Conservation (phyloP, 768 basidiomycete genomes). For the Mycena latifolia region DNA sequence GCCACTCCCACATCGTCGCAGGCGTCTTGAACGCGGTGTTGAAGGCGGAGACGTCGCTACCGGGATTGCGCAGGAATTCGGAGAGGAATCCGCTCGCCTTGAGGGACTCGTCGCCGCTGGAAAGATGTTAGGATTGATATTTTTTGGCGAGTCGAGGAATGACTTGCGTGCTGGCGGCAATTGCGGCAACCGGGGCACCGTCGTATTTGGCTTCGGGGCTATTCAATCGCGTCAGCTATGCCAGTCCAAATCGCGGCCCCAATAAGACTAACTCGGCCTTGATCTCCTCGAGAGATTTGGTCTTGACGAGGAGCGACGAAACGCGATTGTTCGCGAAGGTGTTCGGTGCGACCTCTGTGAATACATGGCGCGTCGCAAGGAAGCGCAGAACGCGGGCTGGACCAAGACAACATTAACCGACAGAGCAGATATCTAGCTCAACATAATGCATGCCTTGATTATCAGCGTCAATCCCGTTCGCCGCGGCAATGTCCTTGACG, state of each 20-base stretch:
- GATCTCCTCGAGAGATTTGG: constrained; percentile 44
- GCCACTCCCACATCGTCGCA: constrained; percentile 46
- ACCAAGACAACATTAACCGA: neutral
- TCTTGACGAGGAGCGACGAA: constrained; percentile 48
- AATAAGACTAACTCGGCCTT: constrained; percentile 44
- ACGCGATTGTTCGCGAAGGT: constrained; percentile 52
- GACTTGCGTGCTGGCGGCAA: constrained; percentile 32
- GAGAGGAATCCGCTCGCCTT: constrained; percentile 31
- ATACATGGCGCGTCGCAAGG: constrained; percentile 52
- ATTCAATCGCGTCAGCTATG: neutral
- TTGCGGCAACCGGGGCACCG: constrained; percentile 30
- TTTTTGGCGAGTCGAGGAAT: neutral
- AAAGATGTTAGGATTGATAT: neutral
- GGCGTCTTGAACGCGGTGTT: constrained; percentile 42
- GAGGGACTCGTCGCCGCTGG: constrained; percentile 33
- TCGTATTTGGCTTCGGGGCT: constrained; percentile 36
- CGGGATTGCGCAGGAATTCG: constrained; percentile 33
- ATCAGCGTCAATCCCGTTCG: constrained; percentile 43
- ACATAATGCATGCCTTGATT: constrained; percentile 46
- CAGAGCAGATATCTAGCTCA: no score
- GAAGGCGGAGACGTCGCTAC: constrained; percentile 37
- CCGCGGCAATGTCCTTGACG: constrained; percentile 49
- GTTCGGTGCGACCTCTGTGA: constrained; percentile 49
- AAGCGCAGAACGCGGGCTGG: constrained; percentile 50
- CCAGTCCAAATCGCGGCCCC: neutral